Evolutionary conservation across 371 early-diverging fungal genomes (phyloP), one percentile per base, ranked within the genome.

Genomic region (Zychaea mexicana): DNA sequence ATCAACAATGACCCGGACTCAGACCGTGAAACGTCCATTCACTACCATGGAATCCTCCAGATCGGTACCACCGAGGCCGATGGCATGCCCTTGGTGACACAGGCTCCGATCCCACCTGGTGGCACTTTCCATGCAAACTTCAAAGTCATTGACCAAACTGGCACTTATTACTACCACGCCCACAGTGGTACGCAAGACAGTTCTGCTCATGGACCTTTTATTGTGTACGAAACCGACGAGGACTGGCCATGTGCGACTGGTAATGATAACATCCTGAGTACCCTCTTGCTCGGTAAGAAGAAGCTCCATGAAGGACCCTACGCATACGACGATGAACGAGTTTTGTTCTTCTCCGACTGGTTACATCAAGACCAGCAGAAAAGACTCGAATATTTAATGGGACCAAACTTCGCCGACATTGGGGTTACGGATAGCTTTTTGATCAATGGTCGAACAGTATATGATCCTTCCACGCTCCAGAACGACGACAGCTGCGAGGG

Each of bases 151-250:
- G 66, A 69, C 12, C 83, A 82, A 33, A 60, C 67, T 7, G 80
- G 80, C n/a, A 83, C 83, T 12, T 83, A 74, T 31, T 81, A 72
- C 60, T 81, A 81, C 36, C 78, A 81, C 67, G 78, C 78, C 0
- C 81, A 81, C 21, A 68, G 69, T 10, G 76, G 67, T 31, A 32
- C 79, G 9, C 81, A 81, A 55, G 78, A 77, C 32, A 68, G 66
- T 22, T 65, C 72, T 1, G 62, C 74, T 10, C 66, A 77, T 31
- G 84, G 82, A 15, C 67, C 83, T 2, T 67, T 84, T 30, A 79
- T 84, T 64, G 69, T 84, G 2, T 74, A 80, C 21, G 81, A 80
- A 47, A 57, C 68, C 7, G 64, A 70, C 9, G 54, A 71, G 6
- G 69, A 73, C 19, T 68, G 71, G 61, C 74, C 74, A 4, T 17